Evolutionary conservation across 1,139 yeast genomes (phyloP).

Genomic region (Ogataea hybrid): DNA sequence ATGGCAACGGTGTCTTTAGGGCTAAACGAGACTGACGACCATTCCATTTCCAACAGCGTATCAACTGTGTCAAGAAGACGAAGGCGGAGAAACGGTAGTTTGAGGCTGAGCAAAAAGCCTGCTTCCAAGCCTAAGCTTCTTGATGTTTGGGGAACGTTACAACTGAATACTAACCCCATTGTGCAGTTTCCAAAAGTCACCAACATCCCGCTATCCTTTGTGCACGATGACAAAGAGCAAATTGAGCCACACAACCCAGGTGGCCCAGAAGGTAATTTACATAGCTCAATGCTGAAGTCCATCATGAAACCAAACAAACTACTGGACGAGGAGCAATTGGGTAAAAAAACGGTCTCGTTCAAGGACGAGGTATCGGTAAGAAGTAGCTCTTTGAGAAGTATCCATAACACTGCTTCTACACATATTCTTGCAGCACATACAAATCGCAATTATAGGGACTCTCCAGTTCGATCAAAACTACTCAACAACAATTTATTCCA

Average conservation of each 20-base stretch:
- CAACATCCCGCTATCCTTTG: constrained; percentile 8
- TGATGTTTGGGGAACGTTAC: constrained; percentile 13
- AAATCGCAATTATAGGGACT: constrained; percentile 3
- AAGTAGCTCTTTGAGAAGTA: constrained; percentile 9
- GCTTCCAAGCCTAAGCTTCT: constrained; percentile 7
- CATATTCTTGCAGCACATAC: constrained; percentile 3
- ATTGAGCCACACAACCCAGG: not conserved
- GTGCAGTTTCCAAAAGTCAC: constrained; percentile 1
- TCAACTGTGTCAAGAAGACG: constrained; percentile 14
- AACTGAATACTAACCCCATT: constrained; percentile 7
- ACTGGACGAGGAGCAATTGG: constrained; percentile 6
- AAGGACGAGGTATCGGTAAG: constrained; percentile 16
- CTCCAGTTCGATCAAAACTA: constrained; percentile 9
- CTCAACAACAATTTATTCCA: constrained; percentile 8
- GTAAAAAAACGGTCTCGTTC: constrained; percentile 19
- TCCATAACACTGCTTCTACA: constrained; percentile 5
- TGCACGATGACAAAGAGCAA: not conserved
- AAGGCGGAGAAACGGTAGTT: constrained; percentile 18
- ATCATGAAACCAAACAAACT: constrained; percentile 16
- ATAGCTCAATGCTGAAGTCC: constrained; percentile 15
- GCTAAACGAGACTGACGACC: constrained; percentile 7
- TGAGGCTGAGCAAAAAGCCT: constrained; percentile 9
- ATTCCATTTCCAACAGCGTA: constrained; percentile 12
- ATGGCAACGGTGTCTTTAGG: constrained; percentile 1
- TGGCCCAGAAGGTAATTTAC: not conserved